Evolutionary conservation across 352 stramenopile species (phyloP).

Genomic region (Pythium volutum): DNA sequence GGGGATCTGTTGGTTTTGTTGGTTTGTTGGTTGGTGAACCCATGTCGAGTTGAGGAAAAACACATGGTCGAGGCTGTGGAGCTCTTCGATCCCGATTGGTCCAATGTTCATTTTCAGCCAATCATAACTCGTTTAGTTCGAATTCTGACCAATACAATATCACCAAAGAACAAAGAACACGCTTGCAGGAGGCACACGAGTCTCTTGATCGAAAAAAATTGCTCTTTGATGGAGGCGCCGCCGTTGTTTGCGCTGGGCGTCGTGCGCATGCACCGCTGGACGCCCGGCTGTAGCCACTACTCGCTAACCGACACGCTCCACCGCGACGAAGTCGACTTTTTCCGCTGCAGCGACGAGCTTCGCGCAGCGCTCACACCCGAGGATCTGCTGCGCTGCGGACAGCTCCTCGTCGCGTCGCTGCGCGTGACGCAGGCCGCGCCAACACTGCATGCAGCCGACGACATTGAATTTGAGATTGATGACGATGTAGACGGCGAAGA

Average conservation of each 20-base stretch:
- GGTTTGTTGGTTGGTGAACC: too few relatives aligned
- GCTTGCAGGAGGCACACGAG: background rate
- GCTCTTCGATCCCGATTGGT: background rate
- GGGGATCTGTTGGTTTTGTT: too few relatives aligned
- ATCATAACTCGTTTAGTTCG: background rate
- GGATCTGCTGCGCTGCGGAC: slow-evolving; percentile 30
- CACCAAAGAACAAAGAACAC: background rate
- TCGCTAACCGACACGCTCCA: slow-evolving; percentile 21
- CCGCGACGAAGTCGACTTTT: slow-evolving; percentile 34
- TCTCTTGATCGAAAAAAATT: background rate
- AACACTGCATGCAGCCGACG: slow-evolving; percentile 10
- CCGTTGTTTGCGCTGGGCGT: slow-evolving; percentile 25
- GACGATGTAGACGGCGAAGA: slow-evolving; percentile 23
- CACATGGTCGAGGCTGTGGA: background rate
- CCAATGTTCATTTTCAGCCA: background rate
- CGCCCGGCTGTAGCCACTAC: slow-evolving; percentile 23
- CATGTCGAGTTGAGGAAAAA: background rate
- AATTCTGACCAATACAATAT: background rate
- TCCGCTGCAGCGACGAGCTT: slow-evolving; percentile 14
- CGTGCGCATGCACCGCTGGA: slow-evolving; percentile 29
- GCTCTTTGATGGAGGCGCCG: slow-evolving; percentile 23
- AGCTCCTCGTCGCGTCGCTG: slow-evolving; percentile 26
- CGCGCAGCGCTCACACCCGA: slow-evolving; percentile 5
- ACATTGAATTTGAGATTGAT: slow-evolving; percentile 20
- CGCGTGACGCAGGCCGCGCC: slow-evolving; percentile 3